A percentile compares a stretch with the other conserved stretches of the same genome.
Conservation (phyloP, 108 stramenopile species). For the Skeletonema menzelii region DNA sequence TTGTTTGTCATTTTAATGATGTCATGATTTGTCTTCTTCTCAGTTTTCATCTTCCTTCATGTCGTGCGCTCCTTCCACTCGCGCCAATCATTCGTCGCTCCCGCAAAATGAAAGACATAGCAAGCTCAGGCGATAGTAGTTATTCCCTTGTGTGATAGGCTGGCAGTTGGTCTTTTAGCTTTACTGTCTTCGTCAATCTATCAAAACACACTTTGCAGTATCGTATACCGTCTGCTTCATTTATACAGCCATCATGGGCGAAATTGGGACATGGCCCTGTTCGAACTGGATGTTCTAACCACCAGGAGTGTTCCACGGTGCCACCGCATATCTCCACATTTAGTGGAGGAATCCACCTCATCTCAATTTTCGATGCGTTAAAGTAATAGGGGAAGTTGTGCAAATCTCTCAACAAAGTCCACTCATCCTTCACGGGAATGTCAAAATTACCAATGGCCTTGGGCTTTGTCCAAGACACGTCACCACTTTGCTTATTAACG, state of each 20-base stretch:
- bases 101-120: too few relatives aligned
- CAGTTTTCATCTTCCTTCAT: too few relatives aligned
- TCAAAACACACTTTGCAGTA: constrained; percentile 24
- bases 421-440: constrained; percentile 39
- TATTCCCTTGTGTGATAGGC: too few relatives aligned
- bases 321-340: constrained; percentile 24
- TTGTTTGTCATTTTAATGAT: too few relatives aligned
- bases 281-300: constrained; percentile 28
- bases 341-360: constrained; percentile 32
- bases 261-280: constrained; percentile 35
- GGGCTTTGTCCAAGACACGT: constrained; percentile 32
- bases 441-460: constrained; percentile 40
- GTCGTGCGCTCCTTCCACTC: too few relatives aligned
- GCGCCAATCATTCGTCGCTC: too few relatives aligned
- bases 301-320: constrained; percentile 23
- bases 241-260: not conserved
- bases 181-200: not conserved
- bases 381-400: constrained; percentile 44
- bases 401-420: constrained; percentile 34
- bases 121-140: too few relatives aligned
- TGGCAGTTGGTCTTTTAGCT: not conserved
- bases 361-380: constrained; percentile 29
- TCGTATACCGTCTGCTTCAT: constrained; percentile 19
- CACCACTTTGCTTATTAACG: constrained; percentile 14
- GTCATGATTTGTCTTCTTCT: too few relatives aligned